Evolutionary conservation across 2,329 filamentous ascomycete genomes (phyloP), one percentile per base, ranked within the genome.

Genomic region (Neonectria magnoliae): DNA sequence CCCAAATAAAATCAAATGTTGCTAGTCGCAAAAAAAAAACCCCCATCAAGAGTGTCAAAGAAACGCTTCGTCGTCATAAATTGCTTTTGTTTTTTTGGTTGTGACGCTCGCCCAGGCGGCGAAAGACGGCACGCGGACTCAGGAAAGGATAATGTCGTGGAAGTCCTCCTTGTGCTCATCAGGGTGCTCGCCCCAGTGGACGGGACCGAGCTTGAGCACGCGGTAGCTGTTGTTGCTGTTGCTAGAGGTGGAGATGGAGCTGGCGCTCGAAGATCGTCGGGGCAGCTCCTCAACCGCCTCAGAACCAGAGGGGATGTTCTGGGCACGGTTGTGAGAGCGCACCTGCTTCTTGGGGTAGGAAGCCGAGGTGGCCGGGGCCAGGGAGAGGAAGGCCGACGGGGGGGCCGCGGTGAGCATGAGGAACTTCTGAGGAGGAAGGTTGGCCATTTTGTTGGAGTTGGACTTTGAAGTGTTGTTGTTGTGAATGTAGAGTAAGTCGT

Each of bases 141-240:
- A 81, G 75, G 81, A 78, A 65, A 83, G 76, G 33, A 79, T 78
- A 44, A 83, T 77, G 72, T 86, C 83, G 77, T 84, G 78, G 76
- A 81, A 89, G 81, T 90, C 87, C 50, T 80, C 82, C 80, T 86
- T 83, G 80, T 87, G 81, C 60, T 85, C 85, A 66, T 82, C 86
- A 22, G 80, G 79, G 77, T 88, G 85, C 81, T 87, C 87, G 69
- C 88, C 88, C 78, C 83, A 89, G 83, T 90, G 87, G 64, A 90
- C 87, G 36, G 88, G 88, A 25, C 86, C 86, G 62, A 91, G 86
- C 82, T 89, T 90, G 70, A 91, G 84, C 77, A 90, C 86, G 63
- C 83, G 82, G 70, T 81, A 79, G 67, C 81, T 76, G 61, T 69
- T 73, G 71, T 61, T 66, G 73, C 77, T 82, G 72, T 73, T 77